Evolutionary conservation across 306 rosid species (phyloP).

Genomic region (Crotalaria pallida): DNA sequence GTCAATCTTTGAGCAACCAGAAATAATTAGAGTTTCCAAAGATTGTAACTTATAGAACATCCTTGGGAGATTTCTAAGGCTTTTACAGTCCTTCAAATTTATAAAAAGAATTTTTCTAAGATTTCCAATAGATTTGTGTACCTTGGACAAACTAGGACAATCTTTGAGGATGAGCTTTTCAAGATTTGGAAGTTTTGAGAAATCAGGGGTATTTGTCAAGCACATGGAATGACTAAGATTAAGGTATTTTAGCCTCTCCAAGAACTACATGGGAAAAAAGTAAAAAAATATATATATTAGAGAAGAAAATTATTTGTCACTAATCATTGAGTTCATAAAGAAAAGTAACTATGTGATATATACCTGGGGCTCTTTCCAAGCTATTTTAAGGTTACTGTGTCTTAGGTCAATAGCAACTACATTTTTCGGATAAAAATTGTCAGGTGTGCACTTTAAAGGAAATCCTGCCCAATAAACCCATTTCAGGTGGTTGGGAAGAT

Average conservation of each 20-base stretch:
- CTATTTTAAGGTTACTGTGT: conserved; percentile 19
- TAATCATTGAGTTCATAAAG: neutral
- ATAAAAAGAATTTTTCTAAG: neutral
- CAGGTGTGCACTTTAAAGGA: conserved; percentile 19
- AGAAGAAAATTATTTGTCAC: neutral
- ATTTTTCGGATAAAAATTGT: neutral
- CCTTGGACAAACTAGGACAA: conserved; percentile 7
- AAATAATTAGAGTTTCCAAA: conserved; percentile 32
- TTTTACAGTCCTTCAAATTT: conserved; percentile 15
- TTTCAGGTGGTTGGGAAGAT: conserved; percentile 25
- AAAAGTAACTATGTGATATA: neutral
- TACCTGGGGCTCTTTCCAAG: conserved; percentile 37
- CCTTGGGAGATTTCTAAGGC: conserved; percentile 3
- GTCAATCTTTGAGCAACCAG: conserved; percentile 36
- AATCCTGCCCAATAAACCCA: conserved; percentile 39
- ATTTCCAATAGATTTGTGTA: conserved; percentile 33
- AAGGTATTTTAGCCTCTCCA: conserved; percentile 22
- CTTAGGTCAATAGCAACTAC: conserved; percentile 29
- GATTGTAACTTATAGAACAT: conserved; percentile 19
- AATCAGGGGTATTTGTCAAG: conserved; percentile 28
- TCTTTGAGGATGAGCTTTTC: conserved; percentile 18
- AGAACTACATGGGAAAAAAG: neutral
- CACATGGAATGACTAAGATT: conserved; percentile 22
- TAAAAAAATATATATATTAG: neutral
- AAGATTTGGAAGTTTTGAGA: conserved; percentile 29